Evolutionary conservation across 768 basidiomycete genomes (phyloP), one percentile per base, ranked within the genome.

Genomic region (Boletus edulis): DNA sequence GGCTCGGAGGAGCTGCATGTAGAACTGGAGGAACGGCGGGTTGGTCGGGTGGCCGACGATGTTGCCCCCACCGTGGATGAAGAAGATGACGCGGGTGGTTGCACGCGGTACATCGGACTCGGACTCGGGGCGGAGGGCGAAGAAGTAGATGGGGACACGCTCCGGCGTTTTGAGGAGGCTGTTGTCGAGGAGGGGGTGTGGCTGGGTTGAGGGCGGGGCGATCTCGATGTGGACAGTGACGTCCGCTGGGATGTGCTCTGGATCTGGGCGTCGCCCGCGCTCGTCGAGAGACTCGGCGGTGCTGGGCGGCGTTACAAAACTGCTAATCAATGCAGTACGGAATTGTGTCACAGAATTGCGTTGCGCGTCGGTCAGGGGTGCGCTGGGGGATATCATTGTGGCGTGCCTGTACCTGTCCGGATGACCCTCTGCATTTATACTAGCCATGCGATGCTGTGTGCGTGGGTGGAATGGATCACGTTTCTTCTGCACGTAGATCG

Each of bases 21-120:
- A 62, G 18, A 62, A 49, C 8, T 41, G 12, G 17, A 55, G 2
- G n/a, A 55, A 66, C 0, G 43, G n/a, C 6, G 4, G 10, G 0
- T 51, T 4, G 2, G 56, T 54, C 41, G 68, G 68, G 31, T 63
- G 63, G 0, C 68, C 66, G 4, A 15, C 0, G 43, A 63, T 0
- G 17, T 62, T 55, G 1, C 49, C 67, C 12, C 67, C 67, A 5
- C 67, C 65, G 17, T 69, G 67, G 20, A 67, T 49, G 44, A 57
- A 60, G 52, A 68, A 58, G 35, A 70, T 50, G 48, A 65, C 57
- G n/a, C 29, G 55, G 12, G 55, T 55, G 14, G 65, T 37, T 0
- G 51, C 32, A 2, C 34, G 34, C 13, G 1, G 12, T 13, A 22
- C 10, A 2, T 15, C 20, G 3, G 29, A 15, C 15, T 27, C 29